Evolutionary conservation across 1,284 basidiomycete species (phyloP).

Genomic region (Afroboletus lepidellus): DNA sequence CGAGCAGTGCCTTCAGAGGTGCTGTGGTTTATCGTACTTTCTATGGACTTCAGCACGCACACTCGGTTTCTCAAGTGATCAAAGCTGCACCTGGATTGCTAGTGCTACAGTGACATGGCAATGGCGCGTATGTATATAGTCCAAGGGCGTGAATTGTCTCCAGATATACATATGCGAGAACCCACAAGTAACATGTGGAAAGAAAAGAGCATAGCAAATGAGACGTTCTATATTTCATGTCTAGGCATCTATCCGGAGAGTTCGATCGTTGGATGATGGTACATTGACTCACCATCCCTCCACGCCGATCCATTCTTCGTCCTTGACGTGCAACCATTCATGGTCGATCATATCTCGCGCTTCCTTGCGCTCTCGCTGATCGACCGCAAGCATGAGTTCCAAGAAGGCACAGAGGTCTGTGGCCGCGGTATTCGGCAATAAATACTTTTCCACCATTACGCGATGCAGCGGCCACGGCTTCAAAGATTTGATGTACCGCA

Average conservation of each 20-base stretch:
- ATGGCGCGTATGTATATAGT: background rate
- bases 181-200: constrained; percentile 12
- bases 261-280: constrained; percentile 1
- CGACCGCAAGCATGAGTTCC: constrained; percentile 74
- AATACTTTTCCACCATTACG: constrained; percentile 85
- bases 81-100: background rate
- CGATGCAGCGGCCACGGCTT: constrained; percentile 83
- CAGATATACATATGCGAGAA: background rate
- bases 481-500: constrained; percentile 77
- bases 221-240: constrained; percentile 7
- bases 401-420: constrained; percentile 67
- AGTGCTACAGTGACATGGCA: background rate
- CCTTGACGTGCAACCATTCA: constrained; percentile 63
- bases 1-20: too few species aligned
- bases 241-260: constrained; percentile 1
- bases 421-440: constrained; percentile 62
- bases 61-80: background rate
- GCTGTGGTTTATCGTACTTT: background rate
- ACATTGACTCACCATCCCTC: constrained; percentile 43
- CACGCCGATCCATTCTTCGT: constrained; percentile 43
- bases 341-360: constrained; percentile 77
- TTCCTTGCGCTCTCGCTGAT: constrained; percentile 65
- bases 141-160: background rate
- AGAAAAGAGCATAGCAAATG: constrained; percentile 4
- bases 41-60: too few species aligned